phyloP scores from a whole-genome alignment of 768 basidiomycete genomes.

The Sarcomyxa edulis region DNA sequence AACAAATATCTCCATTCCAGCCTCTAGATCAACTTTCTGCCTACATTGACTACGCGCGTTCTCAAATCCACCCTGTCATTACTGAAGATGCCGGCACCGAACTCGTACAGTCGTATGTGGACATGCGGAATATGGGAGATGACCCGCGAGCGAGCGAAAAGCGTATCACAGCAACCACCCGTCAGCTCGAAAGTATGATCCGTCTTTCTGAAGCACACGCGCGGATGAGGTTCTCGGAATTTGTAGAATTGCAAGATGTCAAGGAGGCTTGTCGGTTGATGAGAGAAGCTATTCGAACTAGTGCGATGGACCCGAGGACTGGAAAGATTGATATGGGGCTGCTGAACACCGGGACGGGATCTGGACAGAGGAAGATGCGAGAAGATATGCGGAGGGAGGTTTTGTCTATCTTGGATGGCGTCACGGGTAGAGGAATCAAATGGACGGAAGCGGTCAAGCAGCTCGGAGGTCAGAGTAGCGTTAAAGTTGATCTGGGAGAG shows the following conservation, averaged over 20 bases:
- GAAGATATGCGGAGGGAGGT: constrained; percentile 91
- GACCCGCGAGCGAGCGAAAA: constrained; percentile 87
- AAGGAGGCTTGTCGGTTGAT: constrained; percentile 91
- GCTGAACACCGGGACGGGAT: constrained; percentile 89
- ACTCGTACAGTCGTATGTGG: constrained; percentile 86
- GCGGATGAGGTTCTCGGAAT: constrained; percentile 88
- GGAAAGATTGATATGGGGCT: constrained; percentile 97
- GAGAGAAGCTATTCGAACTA: constrained; percentile 92
- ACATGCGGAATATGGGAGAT: constrained; percentile 87
- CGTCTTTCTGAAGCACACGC: constrained; percentile 95
- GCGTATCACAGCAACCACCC: constrained; percentile 95
- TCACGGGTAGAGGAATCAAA: constrained; percentile 54
- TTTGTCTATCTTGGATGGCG: constrained; percentile 56
- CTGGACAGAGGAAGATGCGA: constrained; percentile 77
- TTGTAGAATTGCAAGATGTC: constrained; percentile 84
- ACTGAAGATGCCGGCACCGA: constrained; percentile 81
- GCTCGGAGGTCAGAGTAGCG: constrained; percentile 79
- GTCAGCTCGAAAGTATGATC: constrained; percentile 97
- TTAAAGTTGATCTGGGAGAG: constrained; percentile 74
- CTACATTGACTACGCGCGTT: constrained; percentile 91
- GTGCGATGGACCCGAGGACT: constrained; percentile 92
- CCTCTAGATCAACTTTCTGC: constrained; percentile 87
- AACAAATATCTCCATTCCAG: constrained; percentile 30
- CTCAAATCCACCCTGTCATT: constrained; percentile 79
- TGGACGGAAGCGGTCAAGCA: constrained; percentile 81